Evolutionary conservation across 441 rosid species (phyloP).

Genomic region (Gossypium gossypioides): DNA sequence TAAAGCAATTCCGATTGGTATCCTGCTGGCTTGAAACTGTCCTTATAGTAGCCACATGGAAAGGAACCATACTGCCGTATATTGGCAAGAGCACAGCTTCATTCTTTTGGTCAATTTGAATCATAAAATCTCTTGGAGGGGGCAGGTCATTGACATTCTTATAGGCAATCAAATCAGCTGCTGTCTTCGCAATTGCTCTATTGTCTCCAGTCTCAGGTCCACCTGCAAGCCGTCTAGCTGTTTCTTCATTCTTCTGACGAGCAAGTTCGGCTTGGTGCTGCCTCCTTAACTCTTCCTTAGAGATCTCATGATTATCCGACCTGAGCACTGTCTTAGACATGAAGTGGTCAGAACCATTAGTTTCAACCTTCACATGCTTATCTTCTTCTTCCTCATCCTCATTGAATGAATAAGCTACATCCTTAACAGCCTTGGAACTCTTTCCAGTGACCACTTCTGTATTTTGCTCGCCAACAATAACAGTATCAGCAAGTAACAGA

Average conservation of each 20-base stretch:
- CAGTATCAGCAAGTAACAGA: constrained; percentile 54
- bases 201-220: constrained; percentile 33
- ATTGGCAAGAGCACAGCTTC: constrained; percentile 73
- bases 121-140: constrained; percentile 40
- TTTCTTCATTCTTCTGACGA: constrained; percentile 64
- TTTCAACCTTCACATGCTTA: constrained; percentile 30
- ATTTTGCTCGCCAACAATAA: constrained; percentile 36
- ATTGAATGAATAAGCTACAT: constrained; percentile 60
- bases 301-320: constrained; percentile 54
- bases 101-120: constrained; percentile 54
- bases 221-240: constrained; percentile 58
- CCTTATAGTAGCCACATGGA: constrained; percentile 61
- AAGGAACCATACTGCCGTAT: constrained; percentile 59
- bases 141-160: constrained; percentile 61
- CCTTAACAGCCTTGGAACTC: constrained; percentile 53
- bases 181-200: constrained; percentile 40
- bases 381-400: constrained; percentile 56
- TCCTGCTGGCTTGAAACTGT: constrained; percentile 80
- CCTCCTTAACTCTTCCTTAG: constrained; percentile 64
- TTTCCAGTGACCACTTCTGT: constrained; percentile 39
- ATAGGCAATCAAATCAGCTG: constrained; percentile 49
- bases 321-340: constrained; percentile 48
- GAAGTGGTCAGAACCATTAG: constrained; percentile 32
- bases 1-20: constrained; percentile 63
- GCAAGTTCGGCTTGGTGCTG: constrained; percentile 74